Conservation (phyloP, 176 grass and related monocot genomes). For the Bromus sterilis region DNA sequence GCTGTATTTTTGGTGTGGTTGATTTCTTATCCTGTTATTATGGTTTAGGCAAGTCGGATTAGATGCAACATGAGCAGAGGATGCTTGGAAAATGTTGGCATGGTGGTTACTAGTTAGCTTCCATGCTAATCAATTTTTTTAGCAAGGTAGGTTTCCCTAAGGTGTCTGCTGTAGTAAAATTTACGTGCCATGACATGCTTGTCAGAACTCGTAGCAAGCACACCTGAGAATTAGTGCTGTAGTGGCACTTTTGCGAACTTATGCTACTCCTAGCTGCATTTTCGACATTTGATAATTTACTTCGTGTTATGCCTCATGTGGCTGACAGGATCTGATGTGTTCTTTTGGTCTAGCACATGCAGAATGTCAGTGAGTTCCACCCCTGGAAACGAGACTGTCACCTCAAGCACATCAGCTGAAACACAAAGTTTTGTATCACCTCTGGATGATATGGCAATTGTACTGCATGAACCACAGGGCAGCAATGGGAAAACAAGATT, state of each 20-base stretch:
- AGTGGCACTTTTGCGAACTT: not conserved
- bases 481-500: slow-evolving; percentile 11
- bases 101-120: slow-evolving; percentile 17
- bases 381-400: slow-evolving; percentile 7
- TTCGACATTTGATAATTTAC: not conserved
- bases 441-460: not conserved
- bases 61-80: not conserved
- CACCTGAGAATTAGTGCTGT: not conserved
- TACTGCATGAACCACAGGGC: slow-evolving; percentile 15
- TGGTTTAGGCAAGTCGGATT: slow-evolving; percentile 18
- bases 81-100: not conserved
- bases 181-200: not conserved
- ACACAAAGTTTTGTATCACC: not conserved
- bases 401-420: slow-evolving; percentile 29
- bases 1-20: slow-evolving; percentile 7
- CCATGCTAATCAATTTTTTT: not conserved
- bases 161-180: slow-evolving; percentile 15
- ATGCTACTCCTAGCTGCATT: not conserved
- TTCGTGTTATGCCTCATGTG: not conserved
- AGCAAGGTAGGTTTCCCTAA: slow-evolving; percentile 7
- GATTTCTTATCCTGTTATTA: slow-evolving; percentile 20
- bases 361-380: slow-evolving; percentile 10
- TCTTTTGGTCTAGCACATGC: slow-evolving; percentile 5
- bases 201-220: not conserved
- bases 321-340: not conserved